phyloP scores from a whole-genome alignment of 2,329 filamentous ascomycete species.

The Alternaria arborescens region DNA sequence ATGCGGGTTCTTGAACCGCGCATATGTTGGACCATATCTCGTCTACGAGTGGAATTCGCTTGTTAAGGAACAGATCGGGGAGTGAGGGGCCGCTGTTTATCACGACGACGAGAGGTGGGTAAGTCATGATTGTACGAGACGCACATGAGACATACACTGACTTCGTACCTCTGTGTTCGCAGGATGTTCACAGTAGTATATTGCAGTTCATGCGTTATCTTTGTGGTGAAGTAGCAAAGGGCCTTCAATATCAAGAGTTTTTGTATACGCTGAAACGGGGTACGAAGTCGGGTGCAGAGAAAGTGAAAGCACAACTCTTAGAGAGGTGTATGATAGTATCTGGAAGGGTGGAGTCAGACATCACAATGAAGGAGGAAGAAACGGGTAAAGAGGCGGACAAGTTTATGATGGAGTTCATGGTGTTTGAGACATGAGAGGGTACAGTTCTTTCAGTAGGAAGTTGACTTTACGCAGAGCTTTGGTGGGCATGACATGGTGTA shows the following conservation, averaged over 20 bases:
- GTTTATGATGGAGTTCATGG: constrained; percentile 16
- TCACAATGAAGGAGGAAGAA: neutral
- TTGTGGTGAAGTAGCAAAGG: neutral
- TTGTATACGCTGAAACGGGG: neutral
- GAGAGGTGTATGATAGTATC: neutral
- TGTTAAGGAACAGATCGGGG: neutral
- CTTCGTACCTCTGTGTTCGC: neutral
- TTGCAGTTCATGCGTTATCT: constrained; percentile 1
- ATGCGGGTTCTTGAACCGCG: neutral
- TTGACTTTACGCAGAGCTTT: neutral
- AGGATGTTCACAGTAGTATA: neutral
- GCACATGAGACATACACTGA: neutral
- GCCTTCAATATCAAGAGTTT: neutral
- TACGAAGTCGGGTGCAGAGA: neutral
- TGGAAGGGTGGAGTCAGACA: neutral
- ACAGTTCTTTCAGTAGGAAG: neutral
- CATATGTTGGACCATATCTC: constrained; percentile 2
- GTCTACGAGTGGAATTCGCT: neutral
- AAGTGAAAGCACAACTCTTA: neutral
- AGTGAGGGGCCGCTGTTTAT: neutral
- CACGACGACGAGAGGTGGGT: neutral
- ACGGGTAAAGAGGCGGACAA: neutral
- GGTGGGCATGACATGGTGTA: neutral
- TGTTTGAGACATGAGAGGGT: constrained; percentile 3
- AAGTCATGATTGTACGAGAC: neutral